Base-by-base conservation (phyloP, 768 basidiomycete genomes). In the Paxillus ammoniavirescens region DNA sequence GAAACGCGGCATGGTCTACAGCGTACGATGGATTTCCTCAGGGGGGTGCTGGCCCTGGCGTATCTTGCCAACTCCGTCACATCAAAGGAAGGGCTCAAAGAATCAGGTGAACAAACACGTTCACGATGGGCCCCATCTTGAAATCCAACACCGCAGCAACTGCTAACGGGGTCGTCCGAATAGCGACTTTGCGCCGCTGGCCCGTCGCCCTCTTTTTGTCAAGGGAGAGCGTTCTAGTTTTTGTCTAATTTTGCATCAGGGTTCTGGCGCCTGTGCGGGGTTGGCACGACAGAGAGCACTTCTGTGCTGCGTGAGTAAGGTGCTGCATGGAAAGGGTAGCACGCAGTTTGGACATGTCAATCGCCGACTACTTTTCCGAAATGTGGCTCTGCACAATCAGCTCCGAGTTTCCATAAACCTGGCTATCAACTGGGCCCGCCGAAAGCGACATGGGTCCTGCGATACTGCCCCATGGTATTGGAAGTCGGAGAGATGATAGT, bases 261-360 rank as follows among this genome's bases (percentile, higher is more conserved):
- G 26, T 26, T 26, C 31, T 31, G 31, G 31, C 31, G 8, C 31
- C 10, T 3, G 31, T 9, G 31, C 31, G 31, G 7, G 31, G 31
- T 31, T 31, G 8, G 10, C 31, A 31, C 10, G 1, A 31, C 31
- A 31, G 31, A 31, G 31, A 21, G 21, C 28, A 31, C 31, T 31
- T 10, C 7, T 31, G 31, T 8, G 31, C 31, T 31, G 10, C 31
- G 10, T 8, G 10, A 10, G 31, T 10, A 8, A 31, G 31, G 10
- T 2, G 31, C 13, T 21, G 36, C 35, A 49, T 47, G n/a, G 51
- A 48, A 52, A 49, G 51, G 51, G 51, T 35, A 13, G 44, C 37
- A 38, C 21, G 26, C 21, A 41, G 47, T 51, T 40, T 21, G 5
- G 21, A 23, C 15, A 51, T 33, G 31, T 15, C 21, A 30, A 51